Conservation (phyloP, 495 filamentous ascomycete genomes). For the Aspergillus hancockii region DNA sequence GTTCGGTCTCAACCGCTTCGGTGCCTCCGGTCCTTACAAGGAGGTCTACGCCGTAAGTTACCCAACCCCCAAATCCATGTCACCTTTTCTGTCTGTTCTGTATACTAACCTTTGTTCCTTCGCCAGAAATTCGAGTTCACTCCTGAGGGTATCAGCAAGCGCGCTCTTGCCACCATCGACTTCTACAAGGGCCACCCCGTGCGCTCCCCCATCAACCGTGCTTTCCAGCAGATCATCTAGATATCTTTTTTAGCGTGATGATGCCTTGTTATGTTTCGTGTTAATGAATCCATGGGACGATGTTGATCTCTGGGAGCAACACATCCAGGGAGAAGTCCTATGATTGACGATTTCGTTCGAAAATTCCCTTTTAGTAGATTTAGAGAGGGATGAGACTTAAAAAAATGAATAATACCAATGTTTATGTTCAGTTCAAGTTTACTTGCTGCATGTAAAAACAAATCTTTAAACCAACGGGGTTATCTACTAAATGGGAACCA, state of each 20-base stretch:
- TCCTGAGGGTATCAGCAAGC: constrained; percentile 92
- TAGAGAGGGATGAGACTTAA: constrained; percentile 24
- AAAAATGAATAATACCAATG: constrained; percentile 22
- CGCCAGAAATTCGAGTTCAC: constrained; percentile 97
- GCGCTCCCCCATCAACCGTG: constrained; percentile 93
- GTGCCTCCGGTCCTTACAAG: constrained; percentile 95
- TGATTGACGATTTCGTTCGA: constrained; percentile 14
- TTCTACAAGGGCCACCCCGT: constrained; percentile 95
- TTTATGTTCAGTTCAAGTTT: constrained; percentile 13
- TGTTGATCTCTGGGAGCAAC: constrained; percentile 14
- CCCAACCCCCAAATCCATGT: neutral
- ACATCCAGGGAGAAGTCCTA: constrained; percentile 22
- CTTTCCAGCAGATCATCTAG: constrained; percentile 54
- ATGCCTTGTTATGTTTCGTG: constrained; percentile 21
- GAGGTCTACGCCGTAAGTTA: constrained; percentile 87
- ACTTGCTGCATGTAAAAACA: too few species aligned
- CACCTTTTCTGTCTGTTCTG: neutral
- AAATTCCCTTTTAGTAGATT: constrained; percentile 22
- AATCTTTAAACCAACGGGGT: too few species aligned
- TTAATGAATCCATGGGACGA: constrained; percentile 24
- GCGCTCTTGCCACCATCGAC: constrained; percentile 83
- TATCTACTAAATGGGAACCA: too few species aligned
- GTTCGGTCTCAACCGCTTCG: constrained; percentile 98
- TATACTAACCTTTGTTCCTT: constrained; percentile 22
- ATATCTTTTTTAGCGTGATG: constrained; percentile 21